phyloP scores from a whole-genome alignment of 192 early-diverging fungal species.

The Geranomyces variabilis region DNA sequence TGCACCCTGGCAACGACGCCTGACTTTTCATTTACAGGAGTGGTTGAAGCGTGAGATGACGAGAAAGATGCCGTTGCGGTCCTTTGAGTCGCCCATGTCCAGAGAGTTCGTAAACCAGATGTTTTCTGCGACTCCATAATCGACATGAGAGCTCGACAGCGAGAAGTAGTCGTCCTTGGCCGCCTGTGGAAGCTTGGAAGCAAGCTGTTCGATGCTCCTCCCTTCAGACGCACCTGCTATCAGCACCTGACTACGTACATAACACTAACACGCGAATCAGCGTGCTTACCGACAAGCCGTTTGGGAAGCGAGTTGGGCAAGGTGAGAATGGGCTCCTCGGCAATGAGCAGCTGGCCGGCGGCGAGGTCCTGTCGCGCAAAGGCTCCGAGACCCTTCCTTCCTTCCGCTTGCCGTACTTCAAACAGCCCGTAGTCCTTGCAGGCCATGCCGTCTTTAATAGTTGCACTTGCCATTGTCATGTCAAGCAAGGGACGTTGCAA shows the following conservation, averaged over 20 bases:
- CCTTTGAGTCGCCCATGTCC: slow-evolving; percentile 1
- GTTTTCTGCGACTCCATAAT: background rate
- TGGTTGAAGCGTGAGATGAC: slow-evolving; percentile 13
- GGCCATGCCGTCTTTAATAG: too few relatives aligned
- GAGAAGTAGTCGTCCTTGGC: slow-evolving; percentile 11
- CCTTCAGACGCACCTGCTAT: background rate
- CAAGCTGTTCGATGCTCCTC: slow-evolving; percentile 2
- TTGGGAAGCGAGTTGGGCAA: background rate
- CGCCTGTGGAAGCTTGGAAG: slow-evolving; percentile 1
- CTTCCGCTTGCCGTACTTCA: slow-evolving; percentile 4
- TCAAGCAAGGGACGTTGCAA: too few relatives aligned
- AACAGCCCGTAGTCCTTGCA: too few relatives aligned
- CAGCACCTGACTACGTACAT: too few relatives aligned
- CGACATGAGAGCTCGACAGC: background rate
- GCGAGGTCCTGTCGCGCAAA: slow-evolving; percentile 1
- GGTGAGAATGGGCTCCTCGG: slow-evolving; percentile 2
- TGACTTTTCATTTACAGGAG: slow-evolving; percentile 3
- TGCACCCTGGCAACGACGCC: background rate
- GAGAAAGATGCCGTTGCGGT: slow-evolving; percentile 6
- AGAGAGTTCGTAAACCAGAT: slow-evolving; percentile 1
- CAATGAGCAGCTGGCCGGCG: slow-evolving; percentile 1
- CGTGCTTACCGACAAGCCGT: background rate
- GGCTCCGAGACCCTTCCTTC: slow-evolving; percentile 1
- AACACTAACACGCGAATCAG: background rate
- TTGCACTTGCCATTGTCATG: too few relatives aligned